Base-by-base conservation (phyloP, 805 yeast species). In the Candida krabiensis region DNA sequence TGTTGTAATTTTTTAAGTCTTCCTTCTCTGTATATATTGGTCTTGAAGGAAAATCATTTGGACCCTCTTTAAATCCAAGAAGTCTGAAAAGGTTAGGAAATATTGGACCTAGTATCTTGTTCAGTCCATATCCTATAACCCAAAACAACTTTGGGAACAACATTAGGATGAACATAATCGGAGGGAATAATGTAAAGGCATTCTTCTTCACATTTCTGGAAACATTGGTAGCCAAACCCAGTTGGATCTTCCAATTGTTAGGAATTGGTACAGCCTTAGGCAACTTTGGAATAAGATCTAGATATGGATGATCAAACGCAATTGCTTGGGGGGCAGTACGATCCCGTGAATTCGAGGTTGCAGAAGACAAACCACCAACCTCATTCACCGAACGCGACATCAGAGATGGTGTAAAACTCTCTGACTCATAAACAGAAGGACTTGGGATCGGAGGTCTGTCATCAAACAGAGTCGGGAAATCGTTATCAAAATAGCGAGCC, bases 401-500 rank as follows among this genome's bases (percentile, higher is more conserved):
- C 12, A 17, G 14, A 14, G 15, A 8, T 25, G 35, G 13, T 19
- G 16, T 12, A 4, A 22, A 24, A 13, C 16, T 23, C 11, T 15
- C 28, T 19, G 8, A 21, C 14, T 11, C 22, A 11, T 8, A 21
- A 7, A 21, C 11, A 11, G 7, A 8, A 9, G 44, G 40, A 12
- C 35, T 14, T 7, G 43, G 14, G 9, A 31, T 6, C 11, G 33
- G 28, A 4, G 38, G 34, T 9, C 47, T 42, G 25, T 50, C 52
- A 18, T 53, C 57, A 9, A 52, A 37, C 12, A 60, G 30, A 1
- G 60, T 49, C 3, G 65, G 65, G 60, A 77, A 67, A 35, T 70
- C 67, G 14, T 72, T 74, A 49, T 83, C 90, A 53, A 80, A 80
- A 55, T 70, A 83, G 35, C 77, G 69, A 3, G 82, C 72, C 22